Conservation (phyloP, 1,139 yeast genomes). For the Scheffersomyces cryptocercus region DNA sequence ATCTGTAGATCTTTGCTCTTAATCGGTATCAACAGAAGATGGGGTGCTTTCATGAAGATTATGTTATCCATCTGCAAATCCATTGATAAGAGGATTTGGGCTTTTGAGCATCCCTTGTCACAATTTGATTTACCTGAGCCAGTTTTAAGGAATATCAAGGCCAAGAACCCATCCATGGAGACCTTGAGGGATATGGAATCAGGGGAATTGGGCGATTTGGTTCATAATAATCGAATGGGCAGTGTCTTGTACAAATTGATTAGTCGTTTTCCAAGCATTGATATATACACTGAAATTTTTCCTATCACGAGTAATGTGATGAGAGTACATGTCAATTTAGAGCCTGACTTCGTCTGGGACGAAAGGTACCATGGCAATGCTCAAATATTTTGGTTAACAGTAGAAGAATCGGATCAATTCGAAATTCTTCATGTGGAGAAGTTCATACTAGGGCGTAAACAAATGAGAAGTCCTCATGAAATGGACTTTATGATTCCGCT, state of each 20-base stretch:
- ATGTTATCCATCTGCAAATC: constrained; percentile 83
- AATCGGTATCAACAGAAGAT: constrained; percentile 81
- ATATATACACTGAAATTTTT: constrained; percentile 77
- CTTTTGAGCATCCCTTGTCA: constrained; percentile 84
- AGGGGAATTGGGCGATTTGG: constrained; percentile 83
- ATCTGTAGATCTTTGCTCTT: constrained; percentile 88
- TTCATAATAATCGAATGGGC: constrained; percentile 81
- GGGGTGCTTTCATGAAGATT: constrained; percentile 81
- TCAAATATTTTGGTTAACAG: constrained; percentile 89
- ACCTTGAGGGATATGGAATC: constrained; percentile 71
- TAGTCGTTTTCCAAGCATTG: constrained; percentile 72
- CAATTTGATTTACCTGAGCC: constrained; percentile 82
- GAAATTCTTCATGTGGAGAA: constrained; percentile 81
- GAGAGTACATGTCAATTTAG: constrained; percentile 70
- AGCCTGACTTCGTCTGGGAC: constrained; percentile 86
- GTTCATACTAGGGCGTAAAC: constrained; percentile 63
- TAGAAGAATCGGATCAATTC: constrained; percentile 79
- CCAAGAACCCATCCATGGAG: constrained; percentile 68
- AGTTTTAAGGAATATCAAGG: constrained; percentile 61
- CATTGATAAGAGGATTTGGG: constrained; percentile 83
- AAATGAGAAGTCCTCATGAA: constrained; percentile 60
- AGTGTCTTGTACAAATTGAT: constrained; percentile 57
- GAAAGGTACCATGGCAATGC: constrained; percentile 76
- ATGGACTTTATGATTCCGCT: constrained; percentile 93
- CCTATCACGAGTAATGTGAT: constrained; percentile 89